Evolutionary conservation across 1,284 basidiomycete genomes (phyloP).

Genomic region (Stereum hirsutum): DNA sequence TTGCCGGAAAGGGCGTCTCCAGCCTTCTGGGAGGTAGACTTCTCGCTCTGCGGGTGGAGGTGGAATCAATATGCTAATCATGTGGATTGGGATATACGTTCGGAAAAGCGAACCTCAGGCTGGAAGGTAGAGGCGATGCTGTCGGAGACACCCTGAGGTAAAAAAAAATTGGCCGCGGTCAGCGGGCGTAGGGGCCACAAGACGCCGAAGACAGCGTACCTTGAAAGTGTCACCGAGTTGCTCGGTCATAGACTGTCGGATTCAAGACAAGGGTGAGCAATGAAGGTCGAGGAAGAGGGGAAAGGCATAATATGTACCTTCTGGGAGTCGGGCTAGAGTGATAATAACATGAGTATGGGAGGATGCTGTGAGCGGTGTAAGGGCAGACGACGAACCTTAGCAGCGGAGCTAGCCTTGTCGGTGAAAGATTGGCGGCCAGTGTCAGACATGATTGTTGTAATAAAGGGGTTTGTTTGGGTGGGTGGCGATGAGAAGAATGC

Average conservation of each 20-base stretch:
- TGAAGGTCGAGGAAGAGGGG: neutral
- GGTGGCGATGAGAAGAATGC: no score
- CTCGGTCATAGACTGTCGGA: constrained; percentile 4
- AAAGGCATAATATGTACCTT: neutral
- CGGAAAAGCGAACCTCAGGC: neutral
- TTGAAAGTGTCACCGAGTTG: constrained; percentile 1
- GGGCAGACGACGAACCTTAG: neutral
- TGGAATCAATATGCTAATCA: neutral
- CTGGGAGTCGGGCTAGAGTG: neutral
- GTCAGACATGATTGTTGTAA: neutral
- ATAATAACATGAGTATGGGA: neutral
- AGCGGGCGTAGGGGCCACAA: no score
- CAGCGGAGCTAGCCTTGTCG: neutral
- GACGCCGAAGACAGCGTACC: no score
- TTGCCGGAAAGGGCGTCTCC: constrained; percentile 36
- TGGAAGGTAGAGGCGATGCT: neutral
- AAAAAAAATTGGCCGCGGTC: no score
- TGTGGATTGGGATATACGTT: neutral
- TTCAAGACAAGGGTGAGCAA: neutral
- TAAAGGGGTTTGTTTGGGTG: no score
- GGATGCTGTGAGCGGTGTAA: no score
- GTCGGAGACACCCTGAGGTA: constrained; percentile 3
- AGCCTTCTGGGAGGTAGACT: constrained; percentile 31
- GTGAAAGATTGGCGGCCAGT: constrained; percentile 1
- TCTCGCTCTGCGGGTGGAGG: constrained; percentile 26